Conservation (phyloP, 1,284 basidiomycete genomes). For the Peniophora sp. region DNA sequence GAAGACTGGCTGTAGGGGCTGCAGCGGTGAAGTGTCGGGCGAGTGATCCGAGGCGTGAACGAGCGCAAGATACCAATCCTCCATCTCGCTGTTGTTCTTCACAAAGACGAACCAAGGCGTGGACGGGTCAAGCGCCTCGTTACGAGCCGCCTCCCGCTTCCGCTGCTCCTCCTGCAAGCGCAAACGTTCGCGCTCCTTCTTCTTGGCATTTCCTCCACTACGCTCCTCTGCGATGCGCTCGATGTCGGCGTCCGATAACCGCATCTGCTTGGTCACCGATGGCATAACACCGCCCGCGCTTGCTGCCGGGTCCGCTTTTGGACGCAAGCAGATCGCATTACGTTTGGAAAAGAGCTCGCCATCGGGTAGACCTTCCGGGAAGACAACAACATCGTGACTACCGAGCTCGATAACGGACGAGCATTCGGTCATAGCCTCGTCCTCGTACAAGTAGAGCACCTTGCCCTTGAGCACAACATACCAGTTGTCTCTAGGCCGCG, state of each 20-base stretch:
- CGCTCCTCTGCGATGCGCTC: slow-evolving; percentile 32
- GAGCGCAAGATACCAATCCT: slow-evolving; percentile 93
- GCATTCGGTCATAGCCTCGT: slow-evolving; percentile 82
- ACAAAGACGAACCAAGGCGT: slow-evolving; percentile 89
- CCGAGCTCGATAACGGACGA: slow-evolving; percentile 78
- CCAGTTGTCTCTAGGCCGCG: slow-evolving; percentile 83
- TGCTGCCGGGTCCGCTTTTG: slow-evolving; percentile 36
- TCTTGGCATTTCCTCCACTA: slow-evolving; percentile 23
- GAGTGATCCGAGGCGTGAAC: slow-evolving; percentile 66
- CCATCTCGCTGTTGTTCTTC: slow-evolving; percentile 78
- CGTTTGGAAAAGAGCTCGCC: slow-evolving; percentile 86
- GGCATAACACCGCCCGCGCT: slow-evolving; percentile 32
- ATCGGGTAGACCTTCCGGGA: slow-evolving; percentile 65
- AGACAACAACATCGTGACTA: slow-evolving; percentile 67
- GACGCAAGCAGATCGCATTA: slow-evolving; percentile 76
- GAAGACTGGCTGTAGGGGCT: slow-evolving; percentile 61
- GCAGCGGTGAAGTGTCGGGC: slow-evolving; percentile 45
- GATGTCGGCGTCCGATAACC: slow-evolving; percentile 26
- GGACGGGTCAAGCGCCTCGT: slow-evolving; percentile 40
- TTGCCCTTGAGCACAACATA: slow-evolving; percentile 84
- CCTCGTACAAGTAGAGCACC: slow-evolving; percentile 87
- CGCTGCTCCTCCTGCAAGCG: slow-evolving; percentile 36
- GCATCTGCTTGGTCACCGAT: slow-evolving; percentile 49
- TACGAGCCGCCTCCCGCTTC: slow-evolving; percentile 34
- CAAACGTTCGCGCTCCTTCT: slow-evolving; percentile 38